Conservation (phyloP, 2,329 filamentous ascomycete genomes). For the Penicillium sp. region DNA sequence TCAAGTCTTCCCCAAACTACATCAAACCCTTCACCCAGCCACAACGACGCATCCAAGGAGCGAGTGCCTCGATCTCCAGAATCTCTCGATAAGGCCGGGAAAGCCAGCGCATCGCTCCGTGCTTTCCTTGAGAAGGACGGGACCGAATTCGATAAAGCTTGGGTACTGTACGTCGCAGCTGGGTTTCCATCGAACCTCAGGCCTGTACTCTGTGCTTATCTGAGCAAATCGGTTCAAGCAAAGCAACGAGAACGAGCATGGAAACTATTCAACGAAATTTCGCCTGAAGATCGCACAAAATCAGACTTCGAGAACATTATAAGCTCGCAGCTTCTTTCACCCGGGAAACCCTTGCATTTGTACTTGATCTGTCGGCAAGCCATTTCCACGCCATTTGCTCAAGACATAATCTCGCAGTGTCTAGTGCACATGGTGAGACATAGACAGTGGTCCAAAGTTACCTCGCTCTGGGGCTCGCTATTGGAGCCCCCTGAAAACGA, state of each 20-base stretch:
- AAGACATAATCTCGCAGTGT: constrained; percentile 24
- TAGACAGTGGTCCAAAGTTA: constrained; percentile 28
- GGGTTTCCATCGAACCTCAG: constrained; percentile 26
- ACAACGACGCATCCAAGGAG: neutral
- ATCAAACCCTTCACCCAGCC: neutral
- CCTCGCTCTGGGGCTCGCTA: constrained; percentile 19
- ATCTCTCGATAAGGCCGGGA: neutral
- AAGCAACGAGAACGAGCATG: constrained; percentile 43
- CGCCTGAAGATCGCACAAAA: constrained; percentile 33
- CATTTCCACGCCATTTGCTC: constrained; percentile 20
- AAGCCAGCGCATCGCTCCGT: constrained; percentile 17
- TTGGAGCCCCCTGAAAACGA: neutral
- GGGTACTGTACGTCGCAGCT: constrained; percentile 39
- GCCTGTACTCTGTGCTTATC: constrained; percentile 33
- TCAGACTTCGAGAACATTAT: constrained; percentile 47
- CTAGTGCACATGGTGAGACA: constrained; percentile 31
- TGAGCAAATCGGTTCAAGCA: constrained; percentile 43
- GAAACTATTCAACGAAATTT: constrained; percentile 46
- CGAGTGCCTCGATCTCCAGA: neutral
- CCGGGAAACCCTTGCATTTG: constrained; percentile 21
- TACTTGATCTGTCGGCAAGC: constrained; percentile 44
- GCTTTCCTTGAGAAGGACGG: constrained; percentile 15
- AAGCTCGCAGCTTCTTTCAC: constrained; percentile 42
- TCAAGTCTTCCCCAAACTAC: constrained; percentile 7
- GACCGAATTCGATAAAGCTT: constrained; percentile 38